These are phyloP conservation scores for Fallopia convolvulus DNA, from an alignment of 148 eudicot genomes.

Conservation along the genomic window DNA sequence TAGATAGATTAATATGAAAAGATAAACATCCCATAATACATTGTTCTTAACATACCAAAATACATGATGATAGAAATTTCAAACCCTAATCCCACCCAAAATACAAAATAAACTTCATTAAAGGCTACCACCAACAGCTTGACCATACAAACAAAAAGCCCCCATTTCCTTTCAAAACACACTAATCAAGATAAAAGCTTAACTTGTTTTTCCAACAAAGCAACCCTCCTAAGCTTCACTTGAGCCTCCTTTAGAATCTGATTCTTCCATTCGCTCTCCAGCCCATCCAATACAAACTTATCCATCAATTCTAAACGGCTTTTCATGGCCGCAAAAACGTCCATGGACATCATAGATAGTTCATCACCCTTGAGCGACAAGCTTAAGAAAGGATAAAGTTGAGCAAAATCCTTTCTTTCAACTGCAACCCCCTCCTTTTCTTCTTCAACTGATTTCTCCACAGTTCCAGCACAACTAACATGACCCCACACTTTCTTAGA, in stretches of 20 bases:
- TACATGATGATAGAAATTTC: no score
- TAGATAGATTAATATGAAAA: no score
- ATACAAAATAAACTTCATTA: no score
- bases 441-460: not conserved
- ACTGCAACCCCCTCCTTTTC: not conserved
- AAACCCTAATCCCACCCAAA: no score
- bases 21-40: no score
- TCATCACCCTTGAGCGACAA: not conserved
- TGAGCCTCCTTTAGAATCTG: constrained; percentile 24
- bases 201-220: constrained; percentile 22
- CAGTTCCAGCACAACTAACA: constrained; percentile 7
- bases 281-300: constrained; percentile 22
- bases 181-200: constrained; percentile 17
- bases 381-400: constrained; percentile 15
- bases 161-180: not conserved
- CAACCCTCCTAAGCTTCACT: constrained; percentile 17
- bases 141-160: not conserved
- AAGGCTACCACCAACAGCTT: no score
- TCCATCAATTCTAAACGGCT: not conserved
- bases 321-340: not conserved
- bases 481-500: constrained; percentile 51
- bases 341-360: not conserved
- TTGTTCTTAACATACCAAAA: no score
- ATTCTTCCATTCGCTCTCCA: constrained; percentile 37
- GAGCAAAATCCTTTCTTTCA: not conserved